Base-by-base conservation (phyloP, 2,329 filamentous ascomycete genomes). In the Xylariaceae sp. region DNA sequence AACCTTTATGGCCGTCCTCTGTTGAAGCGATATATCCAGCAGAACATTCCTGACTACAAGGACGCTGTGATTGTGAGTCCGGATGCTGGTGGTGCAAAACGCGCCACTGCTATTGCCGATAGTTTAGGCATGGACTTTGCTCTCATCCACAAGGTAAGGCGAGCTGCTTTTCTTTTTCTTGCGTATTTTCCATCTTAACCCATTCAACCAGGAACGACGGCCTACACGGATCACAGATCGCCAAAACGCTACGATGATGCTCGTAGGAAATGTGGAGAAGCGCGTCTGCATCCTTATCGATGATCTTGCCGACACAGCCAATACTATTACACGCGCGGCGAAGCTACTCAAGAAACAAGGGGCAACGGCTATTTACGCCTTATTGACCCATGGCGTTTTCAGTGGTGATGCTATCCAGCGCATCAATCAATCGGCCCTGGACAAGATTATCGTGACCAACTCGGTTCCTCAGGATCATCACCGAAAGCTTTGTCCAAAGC, bases 261-360 rank as follows among this genome's bases (percentile, higher is more conserved):
- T 96, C 31, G 90, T 96, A 30, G 90, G 90, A 49, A 82, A 94
- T 60, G 88, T 96, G 41, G 74, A 77, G 41, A 81, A 86, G 53
- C 83, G 86, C 51, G 85, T 86, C 39, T 87, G 89, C 52, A 95
- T 98, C 56, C 74, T 98, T 45, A 81, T 98, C 49, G 93, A 98
- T 64, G 93, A 98, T 64, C 73, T 98, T 56, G 87, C 87, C 16
- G 93, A 98, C 64, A 98, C 93, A 1, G 93, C 87, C 42, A 97
- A 97, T 68, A 98, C 93, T 29, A 95, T 97, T 55, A 97, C 91
- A 0, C 81, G 93, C 46, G 93, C 93, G 8, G 93, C 93, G 22
- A 96, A 97, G 71, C 76, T 97, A n/a, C 72, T 97, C 51, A 96
- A 96, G 72, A 91, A 89, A 57, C 89, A 96, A 67, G 90, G 91